Percentiles rank a stretch among this genome's conserved stretches.
Conservation (phyloP, 2,329 filamentous ascomycete species). For the Diaporthe citriasiana region DNA sequence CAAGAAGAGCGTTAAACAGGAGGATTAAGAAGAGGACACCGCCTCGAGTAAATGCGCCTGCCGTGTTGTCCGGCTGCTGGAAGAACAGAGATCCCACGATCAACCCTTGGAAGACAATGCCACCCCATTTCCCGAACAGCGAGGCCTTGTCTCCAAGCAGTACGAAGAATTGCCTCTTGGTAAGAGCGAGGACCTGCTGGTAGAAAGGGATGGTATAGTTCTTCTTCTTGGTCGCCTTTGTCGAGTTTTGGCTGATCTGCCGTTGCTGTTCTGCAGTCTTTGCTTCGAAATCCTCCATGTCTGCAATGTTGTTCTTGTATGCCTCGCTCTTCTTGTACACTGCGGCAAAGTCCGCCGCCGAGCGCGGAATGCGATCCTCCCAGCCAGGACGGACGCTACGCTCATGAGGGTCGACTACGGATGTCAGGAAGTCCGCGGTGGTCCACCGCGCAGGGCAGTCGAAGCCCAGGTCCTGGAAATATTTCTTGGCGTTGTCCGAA, state of each 20-base stretch:
- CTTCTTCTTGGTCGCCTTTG: conserved; percentile 59
- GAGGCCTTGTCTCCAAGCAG: conserved; percentile 53
- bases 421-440: conserved; percentile 79
- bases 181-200: conserved; percentile 64
- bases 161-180: conserved; percentile 51
- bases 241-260: conserved; percentile 54
- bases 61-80: conserved; percentile 68
- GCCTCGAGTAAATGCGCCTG: conserved; percentile 74
- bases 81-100: conserved; percentile 79
- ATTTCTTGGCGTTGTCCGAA: conserved; percentile 70
- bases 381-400: conserved; percentile 69
- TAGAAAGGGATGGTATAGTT: conserved; percentile 66
- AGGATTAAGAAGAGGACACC: conserved; percentile 76
- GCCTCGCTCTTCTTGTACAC: conserved; percentile 63
- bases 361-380: conserved; percentile 70
- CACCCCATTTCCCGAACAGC: conserved; percentile 52
- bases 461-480: conserved; percentile 77
- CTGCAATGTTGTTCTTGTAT: conserved; percentile 57
- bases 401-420: conserved; percentile 73
- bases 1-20: conserved; percentile 72
- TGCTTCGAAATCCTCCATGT: conserved; percentile 67
- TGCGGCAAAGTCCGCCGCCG: conserved; percentile 72
- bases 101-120: conserved; percentile 70
- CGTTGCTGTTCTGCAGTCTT: conserved; percentile 57
- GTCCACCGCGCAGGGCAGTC: conserved; percentile 76